Percentiles rank a stretch among this genome's conserved stretches.
Evolutionary conservation across 2,329 filamentous ascomycete species (phyloP).

Genomic region (Nothopassalora personata): DNA sequence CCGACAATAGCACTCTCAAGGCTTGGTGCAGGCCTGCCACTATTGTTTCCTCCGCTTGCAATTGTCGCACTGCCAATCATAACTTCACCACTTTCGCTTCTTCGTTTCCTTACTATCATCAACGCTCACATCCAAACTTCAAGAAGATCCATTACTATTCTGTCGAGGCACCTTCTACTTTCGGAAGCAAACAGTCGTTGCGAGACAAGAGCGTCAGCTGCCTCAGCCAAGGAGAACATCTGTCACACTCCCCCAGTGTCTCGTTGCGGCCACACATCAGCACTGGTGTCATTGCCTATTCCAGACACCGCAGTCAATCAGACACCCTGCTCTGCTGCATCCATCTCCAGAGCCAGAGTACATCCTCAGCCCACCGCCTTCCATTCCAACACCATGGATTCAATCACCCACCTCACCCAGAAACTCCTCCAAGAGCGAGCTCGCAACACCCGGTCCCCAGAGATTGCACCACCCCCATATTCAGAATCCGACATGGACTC

Average conservation of each 20-base stretch:
- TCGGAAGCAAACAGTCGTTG: neutral
- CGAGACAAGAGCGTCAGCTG: neutral
- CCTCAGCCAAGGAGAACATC: neutral
- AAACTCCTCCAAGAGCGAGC: constrained; percentile 24
- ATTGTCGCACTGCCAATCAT: neutral
- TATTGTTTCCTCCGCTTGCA: neutral
- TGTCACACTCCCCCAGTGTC: neutral
- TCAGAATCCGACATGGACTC: constrained; percentile 10
- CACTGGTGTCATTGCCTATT: neutral
- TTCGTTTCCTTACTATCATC: neutral
- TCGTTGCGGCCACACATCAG: neutral
- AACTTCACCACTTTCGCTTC: neutral
- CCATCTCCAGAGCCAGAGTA: neutral
- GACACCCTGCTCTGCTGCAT: neutral
- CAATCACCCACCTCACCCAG: constrained; percentile 20
- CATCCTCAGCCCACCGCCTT: neutral
- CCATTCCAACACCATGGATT: constrained; percentile 16
- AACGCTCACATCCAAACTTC: neutral
- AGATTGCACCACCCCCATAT: constrained; percentile 24
- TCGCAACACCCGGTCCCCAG: constrained; percentile 13
- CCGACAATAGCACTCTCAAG: neutral
- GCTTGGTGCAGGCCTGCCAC: neutral
- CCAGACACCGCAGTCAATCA: constrained; percentile 1
- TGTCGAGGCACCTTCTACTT: neutral
- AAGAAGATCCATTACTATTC: neutral